phyloP scores from a whole-genome alignment of 2,329 filamentous ascomycete genomes.

The Juglanconis oblonga region DNA sequence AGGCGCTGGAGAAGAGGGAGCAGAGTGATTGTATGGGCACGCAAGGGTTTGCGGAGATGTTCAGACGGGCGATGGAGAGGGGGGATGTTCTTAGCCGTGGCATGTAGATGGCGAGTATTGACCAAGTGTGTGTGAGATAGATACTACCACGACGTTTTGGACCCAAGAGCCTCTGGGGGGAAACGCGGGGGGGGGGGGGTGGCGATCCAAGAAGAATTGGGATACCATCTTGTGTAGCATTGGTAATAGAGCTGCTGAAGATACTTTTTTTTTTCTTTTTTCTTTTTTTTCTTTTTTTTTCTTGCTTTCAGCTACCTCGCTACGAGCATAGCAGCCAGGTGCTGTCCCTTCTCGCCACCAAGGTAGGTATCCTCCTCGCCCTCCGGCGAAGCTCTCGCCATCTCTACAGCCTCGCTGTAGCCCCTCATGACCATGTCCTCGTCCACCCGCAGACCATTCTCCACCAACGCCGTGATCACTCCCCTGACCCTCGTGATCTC shows the following conservation, averaged over 20 bases:
- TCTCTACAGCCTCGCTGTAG: constrained; percentile 77
- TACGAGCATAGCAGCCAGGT: constrained; percentile 43
- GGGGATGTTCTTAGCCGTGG: constrained; percentile 21
- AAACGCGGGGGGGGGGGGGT: neutral
- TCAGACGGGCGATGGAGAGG: constrained; percentile 45
- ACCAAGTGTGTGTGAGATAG: neutral
- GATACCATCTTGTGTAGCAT: neutral
- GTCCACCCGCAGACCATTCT: constrained; percentile 79
- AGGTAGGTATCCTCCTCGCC: constrained; percentile 58
- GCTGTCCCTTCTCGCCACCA: constrained; percentile 54
- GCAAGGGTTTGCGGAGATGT: constrained; percentile 49
- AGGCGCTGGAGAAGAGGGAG: constrained; percentile 51
- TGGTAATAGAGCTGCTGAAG: neutral
- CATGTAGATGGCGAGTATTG: constrained; percentile 4
- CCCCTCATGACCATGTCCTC: constrained; percentile 82
- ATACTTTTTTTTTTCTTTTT: neutral
- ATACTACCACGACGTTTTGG: neutral
- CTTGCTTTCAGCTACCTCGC: constrained; percentile 16
- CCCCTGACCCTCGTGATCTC: constrained; percentile 85
- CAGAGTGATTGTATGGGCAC: constrained; percentile 54
- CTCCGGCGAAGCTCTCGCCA: constrained; percentile 59
- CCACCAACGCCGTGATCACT: constrained; percentile 78
- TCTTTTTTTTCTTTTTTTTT: neutral
- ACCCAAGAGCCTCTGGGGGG: too few relatives aligned
- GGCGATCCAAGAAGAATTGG: neutral